Percentiles rank a stretch among this genome's conserved stretches.
Conservation (phyloP, 495 filamentous ascomycete species). For the Talaromyces nanjingensis region DNA sequence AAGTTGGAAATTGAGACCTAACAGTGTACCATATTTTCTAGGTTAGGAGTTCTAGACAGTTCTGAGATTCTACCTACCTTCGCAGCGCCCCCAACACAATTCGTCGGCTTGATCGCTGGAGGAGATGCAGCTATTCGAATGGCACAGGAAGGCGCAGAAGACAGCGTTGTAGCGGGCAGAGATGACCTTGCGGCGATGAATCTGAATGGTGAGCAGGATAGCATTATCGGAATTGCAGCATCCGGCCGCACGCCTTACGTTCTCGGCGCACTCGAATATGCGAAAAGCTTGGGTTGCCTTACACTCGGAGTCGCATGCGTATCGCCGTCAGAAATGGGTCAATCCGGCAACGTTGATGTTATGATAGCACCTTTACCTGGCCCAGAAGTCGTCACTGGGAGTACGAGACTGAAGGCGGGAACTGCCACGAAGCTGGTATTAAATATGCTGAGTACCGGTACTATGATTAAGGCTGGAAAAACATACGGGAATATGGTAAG, state of each 20-base stretch:
- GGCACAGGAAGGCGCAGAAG: slow-evolving; percentile 36
- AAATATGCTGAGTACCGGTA: slow-evolving; percentile 35
- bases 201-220: slow-evolving; percentile 24
- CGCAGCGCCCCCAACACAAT: slow-evolving; percentile 26
- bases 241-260: slow-evolving; percentile 37
- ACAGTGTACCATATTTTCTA: too few species aligned
- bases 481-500: slow-evolving; percentile 36
- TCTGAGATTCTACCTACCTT: slow-evolving; percentile 36
- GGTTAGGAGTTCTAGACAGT: slow-evolving; percentile 33
- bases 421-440: slow-evolving; percentile 32
- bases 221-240: slow-evolving; percentile 33
- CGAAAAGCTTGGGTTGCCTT: slow-evolving; percentile 23
- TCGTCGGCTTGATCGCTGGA: slow-evolving; percentile 31
- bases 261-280: slow-evolving; percentile 26
- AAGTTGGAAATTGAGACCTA: too few species aligned
- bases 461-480: slow-evolving; percentile 32
- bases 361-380: slow-evolving; percentile 28
- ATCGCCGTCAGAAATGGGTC: slow-evolving; percentile 23
- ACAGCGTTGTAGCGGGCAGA: slow-evolving; percentile 19
- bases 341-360: slow-evolving; percentile 21
- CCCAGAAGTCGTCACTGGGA: slow-evolving; percentile 32
- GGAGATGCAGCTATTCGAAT: slow-evolving; percentile 31
- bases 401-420: slow-evolving; percentile 33
- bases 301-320: slow-evolving; percentile 30
- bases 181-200: slow-evolving; percentile 19